Evolutionary conservation across 2,329 filamentous ascomycete species (phyloP).

Genomic region (Metarhizium brunneum): DNA sequence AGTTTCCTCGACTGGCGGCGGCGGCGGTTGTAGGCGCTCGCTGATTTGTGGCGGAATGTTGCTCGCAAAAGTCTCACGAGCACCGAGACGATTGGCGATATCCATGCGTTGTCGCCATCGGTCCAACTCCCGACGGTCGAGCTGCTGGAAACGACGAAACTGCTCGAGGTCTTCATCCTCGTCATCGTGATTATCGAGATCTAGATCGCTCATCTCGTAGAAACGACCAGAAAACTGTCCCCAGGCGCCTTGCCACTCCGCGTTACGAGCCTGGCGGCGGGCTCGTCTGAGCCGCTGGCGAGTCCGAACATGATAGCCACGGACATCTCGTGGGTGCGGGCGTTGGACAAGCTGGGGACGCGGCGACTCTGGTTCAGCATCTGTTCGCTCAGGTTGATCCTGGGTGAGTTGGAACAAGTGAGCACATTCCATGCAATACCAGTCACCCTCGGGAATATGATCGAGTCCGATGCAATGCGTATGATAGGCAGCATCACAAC

Average conservation of each 20-base stretch:
- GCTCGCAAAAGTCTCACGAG: slow-evolving; percentile 60
- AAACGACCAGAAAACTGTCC: slow-evolving; percentile 51
- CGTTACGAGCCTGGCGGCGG: slow-evolving; percentile 57
- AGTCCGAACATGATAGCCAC: slow-evolving; percentile 38
- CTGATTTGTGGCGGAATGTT: slow-evolving; percentile 49
- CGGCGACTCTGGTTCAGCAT: slow-evolving; percentile 24
- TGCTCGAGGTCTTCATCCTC: slow-evolving; percentile 65
- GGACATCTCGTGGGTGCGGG: slow-evolving; percentile 21
- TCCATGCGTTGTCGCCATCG: slow-evolving; percentile 79
- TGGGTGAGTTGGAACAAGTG: slow-evolving; percentile 33
- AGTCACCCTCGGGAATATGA: slow-evolving; percentile 63
- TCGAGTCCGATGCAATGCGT: slow-evolving; percentile 85
- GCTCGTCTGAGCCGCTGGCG: slow-evolving; percentile 47
- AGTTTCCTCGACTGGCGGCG: slow-evolving; percentile 54
- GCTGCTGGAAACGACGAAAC: slow-evolving; percentile 43
- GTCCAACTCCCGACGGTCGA: slow-evolving; percentile 51
- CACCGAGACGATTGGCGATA: slow-evolving; percentile 73
- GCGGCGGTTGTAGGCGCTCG: slow-evolving; percentile 48
- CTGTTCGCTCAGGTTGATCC: slow-evolving; percentile 19
- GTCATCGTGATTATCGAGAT: slow-evolving; percentile 31
- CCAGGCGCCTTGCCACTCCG: slow-evolving; percentile 86
- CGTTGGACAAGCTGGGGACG: slow-evolving; percentile 20
- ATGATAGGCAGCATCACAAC: slow-evolving; percentile 83
- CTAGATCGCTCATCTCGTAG: slow-evolving; percentile 44
- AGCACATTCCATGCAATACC: slow-evolving; percentile 85